A percentile compares a stretch with the other conserved stretches of the same genome.
phyloP scores from a whole-genome alignment of 2,329 filamentous ascomycete species.

The Emericellopsis cladophorae region DNA sequence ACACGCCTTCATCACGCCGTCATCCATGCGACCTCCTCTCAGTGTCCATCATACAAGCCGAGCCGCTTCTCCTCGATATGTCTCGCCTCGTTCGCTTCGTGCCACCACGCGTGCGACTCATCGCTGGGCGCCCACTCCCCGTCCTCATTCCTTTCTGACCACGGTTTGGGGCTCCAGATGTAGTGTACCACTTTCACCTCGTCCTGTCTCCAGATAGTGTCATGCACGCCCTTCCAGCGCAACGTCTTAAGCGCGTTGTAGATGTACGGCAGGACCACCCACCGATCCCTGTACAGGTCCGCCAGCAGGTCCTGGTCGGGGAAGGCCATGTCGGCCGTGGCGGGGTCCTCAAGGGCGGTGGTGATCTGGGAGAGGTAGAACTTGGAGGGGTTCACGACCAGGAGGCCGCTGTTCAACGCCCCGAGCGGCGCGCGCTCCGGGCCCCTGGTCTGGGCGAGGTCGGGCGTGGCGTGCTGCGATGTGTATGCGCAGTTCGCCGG shows the following conservation, averaged over 20 bases:
- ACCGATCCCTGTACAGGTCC: conserved; percentile 39
- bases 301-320: conserved; percentile 47
- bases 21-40: not conserved
- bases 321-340: conserved; percentile 37
- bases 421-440: conserved; percentile 35
- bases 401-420: conserved; percentile 40
- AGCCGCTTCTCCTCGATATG: conserved; percentile 22
- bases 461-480: conserved; percentile 32
- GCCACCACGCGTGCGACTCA: conserved; percentile 44
- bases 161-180: conserved; percentile 49
- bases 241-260: conserved; percentile 54
- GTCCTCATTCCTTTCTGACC: conserved; percentile 35
- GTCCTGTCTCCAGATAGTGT: conserved; percentile 43
- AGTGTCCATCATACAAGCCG: conserved; percentile 15
- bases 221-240: conserved; percentile 38
- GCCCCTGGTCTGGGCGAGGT: conserved; percentile 29
- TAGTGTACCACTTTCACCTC: conserved; percentile 49
- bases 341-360: conserved; percentile 29
- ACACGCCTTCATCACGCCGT: no score
- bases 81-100: conserved; percentile 32
- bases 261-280: conserved; percentile 45
- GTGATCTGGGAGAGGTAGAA: conserved; percentile 36
- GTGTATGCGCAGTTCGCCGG: conserved; percentile 47
- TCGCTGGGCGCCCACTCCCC: conserved; percentile 31
- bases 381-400: conserved; percentile 40